These are phyloP conservation scores for Zygosaccharomyces gambellarensis DNA, from an alignment of 805 yeast species.

Conservation along the genomic window DNA sequence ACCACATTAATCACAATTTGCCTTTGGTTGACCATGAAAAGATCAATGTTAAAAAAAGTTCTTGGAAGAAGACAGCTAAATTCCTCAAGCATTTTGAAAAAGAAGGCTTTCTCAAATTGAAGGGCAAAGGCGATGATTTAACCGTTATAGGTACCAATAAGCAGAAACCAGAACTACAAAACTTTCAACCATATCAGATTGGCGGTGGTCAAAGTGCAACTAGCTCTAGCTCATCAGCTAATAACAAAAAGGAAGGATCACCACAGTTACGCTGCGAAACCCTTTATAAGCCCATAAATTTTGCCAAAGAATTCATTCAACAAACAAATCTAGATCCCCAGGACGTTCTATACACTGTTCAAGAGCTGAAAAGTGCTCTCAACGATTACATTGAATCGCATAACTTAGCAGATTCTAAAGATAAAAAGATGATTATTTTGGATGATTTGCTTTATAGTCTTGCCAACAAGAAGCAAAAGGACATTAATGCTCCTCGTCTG, in stretches of 20 bases:
- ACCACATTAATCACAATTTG: conserved; percentile 62
- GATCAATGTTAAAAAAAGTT: conserved; percentile 67
- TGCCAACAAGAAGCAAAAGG: conserved; percentile 22
- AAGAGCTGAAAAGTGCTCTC: conserved; percentile 51
- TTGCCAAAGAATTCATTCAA: conserved; percentile 45
- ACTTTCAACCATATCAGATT: conserved; percentile 61
- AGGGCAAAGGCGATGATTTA: conserved; percentile 83
- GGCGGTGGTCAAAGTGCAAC: conserved; percentile 20
- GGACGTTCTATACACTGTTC: conserved; percentile 43
- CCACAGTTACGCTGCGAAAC: conserved; percentile 34
- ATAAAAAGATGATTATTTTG: conserved; percentile 50
- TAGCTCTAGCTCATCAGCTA: conserved; percentile 2
- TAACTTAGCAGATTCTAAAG: conserved; percentile 46
- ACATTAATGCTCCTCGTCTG: conserved; percentile 35
- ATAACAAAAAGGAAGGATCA: conserved; percentile 24
- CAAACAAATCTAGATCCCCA: conserved; percentile 37
- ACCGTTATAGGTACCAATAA: conserved; percentile 49
- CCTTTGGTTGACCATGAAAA: conserved; percentile 55
- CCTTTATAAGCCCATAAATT: conserved; percentile 53
- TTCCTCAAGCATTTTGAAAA: conserved; percentile 85
- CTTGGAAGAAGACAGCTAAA: conserved; percentile 87
- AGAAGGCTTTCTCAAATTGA: conserved; percentile 56
- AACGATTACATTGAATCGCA: conserved; percentile 52
- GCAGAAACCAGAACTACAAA: conserved; percentile 45
- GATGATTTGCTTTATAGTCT: conserved; percentile 51